Percentiles rank a stretch among this genome's conserved stretches.
phyloP scores from a whole-genome alignment of 352 stramenopile genomes.

The Phytophthora syringae region DNA sequence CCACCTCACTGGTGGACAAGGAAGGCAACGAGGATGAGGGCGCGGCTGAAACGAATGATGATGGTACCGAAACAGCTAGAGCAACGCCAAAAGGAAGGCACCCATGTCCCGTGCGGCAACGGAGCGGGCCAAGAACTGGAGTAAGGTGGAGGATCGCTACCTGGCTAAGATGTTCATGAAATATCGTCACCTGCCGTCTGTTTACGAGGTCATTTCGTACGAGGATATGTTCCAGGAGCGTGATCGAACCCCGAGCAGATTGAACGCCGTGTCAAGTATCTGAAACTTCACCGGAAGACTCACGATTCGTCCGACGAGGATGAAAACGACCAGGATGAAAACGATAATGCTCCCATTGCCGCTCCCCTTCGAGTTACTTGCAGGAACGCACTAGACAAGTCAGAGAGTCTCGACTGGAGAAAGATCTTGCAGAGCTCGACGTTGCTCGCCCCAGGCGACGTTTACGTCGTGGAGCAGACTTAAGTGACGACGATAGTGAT shows the following conservation, averaged over 20 bases:
- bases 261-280: constrained; percentile 80
- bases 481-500: constrained; percentile 55
- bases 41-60: constrained; percentile 32
- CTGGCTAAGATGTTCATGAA: constrained; percentile 81
- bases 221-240: constrained; percentile 92
- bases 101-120: constrained; percentile 38
- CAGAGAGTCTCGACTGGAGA: constrained; percentile 28
- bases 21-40: constrained; percentile 41
- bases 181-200: constrained; percentile 81
- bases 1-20: constrained; percentile 53
- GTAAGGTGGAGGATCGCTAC: constrained; percentile 82
- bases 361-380: too few relatives aligned
- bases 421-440: constrained; percentile 31
- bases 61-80: constrained; percentile 16
- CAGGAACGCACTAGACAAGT: constrained; percentile 21
- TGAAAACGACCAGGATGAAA: constrained; percentile 50
- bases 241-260: constrained; percentile 87
- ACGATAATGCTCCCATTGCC: too few relatives aligned
- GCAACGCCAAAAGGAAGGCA: constrained; percentile 36
- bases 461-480: constrained; percentile 50
- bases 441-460: constrained; percentile 44
- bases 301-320: constrained; percentile 75
- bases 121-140: constrained; percentile 83
- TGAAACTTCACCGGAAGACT: constrained; percentile 79
- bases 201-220: constrained; percentile 90